Conservation (phyloP, 2,329 filamentous ascomycete genomes). For the Diaporthe helianthi region DNA sequence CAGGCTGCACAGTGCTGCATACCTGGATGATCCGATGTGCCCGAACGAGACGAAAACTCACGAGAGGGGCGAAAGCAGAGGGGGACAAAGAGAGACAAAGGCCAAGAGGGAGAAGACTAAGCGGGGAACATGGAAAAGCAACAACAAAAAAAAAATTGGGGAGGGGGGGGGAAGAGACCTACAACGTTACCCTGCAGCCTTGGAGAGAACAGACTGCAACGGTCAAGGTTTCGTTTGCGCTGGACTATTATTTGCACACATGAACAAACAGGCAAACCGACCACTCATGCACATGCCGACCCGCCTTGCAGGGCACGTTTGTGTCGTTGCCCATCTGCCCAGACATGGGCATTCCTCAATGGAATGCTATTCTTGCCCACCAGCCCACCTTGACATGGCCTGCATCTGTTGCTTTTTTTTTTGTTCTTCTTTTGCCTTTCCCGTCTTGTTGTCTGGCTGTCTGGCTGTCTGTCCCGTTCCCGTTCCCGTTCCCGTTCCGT, state of each 20-base stretch:
- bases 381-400: background rate
- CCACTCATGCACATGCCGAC: conserved; percentile 23
- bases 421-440: background rate
- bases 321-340: conserved; percentile 6
- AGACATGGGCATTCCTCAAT: background rate
- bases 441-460: too few relatives aligned
- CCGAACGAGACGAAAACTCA: background rate
- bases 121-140: too few relatives aligned
- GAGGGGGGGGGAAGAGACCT: too few relatives aligned
- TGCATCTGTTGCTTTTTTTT: background rate
- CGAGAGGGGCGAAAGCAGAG: background rate
- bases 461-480: conserved; percentile 3
- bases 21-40: conserved; percentile 8
- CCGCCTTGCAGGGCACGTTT: conserved; percentile 16
- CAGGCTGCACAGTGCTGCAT: conserved; percentile 11
- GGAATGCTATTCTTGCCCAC: conserved; percentile 4
- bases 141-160: background rate
- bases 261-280: background rate
- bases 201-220: conserved; percentile 18
- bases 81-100: background rate
- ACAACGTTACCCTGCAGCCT: conserved; percentile 7
- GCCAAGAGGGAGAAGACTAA: background rate
- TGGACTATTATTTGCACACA: conserved; percentile 1
- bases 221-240: conserved; percentile 14
- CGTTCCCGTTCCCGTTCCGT: background rate